A percentile compares a stretch with the other conserved stretches of the same genome.
Conservation (phyloP, 177 flowering plant species). For the Vitis hybrid region DNA sequence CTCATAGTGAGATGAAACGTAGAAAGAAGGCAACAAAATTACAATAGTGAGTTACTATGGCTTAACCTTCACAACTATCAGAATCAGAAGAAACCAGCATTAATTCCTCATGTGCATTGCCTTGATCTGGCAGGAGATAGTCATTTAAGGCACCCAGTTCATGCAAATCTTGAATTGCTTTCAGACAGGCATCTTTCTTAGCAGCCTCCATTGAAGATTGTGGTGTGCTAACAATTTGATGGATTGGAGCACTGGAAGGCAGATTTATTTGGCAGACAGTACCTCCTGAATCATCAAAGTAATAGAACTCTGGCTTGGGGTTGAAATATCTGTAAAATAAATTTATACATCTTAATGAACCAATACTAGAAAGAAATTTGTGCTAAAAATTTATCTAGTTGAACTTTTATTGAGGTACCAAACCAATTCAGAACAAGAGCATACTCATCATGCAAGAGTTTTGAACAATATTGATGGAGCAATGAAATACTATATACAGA, state of each 20-base stretch:
- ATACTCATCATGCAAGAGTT: constrained; percentile 92
- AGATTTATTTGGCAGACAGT: constrained; percentile 60
- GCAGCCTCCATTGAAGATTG: constrained; percentile 74
- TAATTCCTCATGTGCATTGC: constrained; percentile 25
- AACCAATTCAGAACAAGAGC: constrained; percentile 18
- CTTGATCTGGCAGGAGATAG: constrained; percentile 68
- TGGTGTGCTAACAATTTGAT: constrained; percentile 54
- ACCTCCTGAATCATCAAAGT: constrained; percentile 65
- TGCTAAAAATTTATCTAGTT: neutral
- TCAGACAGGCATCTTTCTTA: constrained; percentile 78
- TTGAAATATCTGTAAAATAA: constrained; percentile 53
- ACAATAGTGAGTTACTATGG: neutral
- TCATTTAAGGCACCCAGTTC: constrained; percentile 68
- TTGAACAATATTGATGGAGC: constrained; percentile 84
- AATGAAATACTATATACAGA: constrained; percentile 66
- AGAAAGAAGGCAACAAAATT: neutral
- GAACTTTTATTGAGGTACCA: constrained; percentile 1
- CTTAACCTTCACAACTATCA: constrained; percentile 48
- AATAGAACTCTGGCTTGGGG: constrained; percentile 72
- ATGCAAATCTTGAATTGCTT: constrained; percentile 81
- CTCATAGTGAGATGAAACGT: neutral
- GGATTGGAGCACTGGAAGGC: constrained; percentile 87
- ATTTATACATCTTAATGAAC: neutral
- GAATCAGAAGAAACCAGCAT: constrained; percentile 27
- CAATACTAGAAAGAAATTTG: neutral